Conservation (phyloP, 208 protist species). For the Crithidia acanthocephali region DNA sequence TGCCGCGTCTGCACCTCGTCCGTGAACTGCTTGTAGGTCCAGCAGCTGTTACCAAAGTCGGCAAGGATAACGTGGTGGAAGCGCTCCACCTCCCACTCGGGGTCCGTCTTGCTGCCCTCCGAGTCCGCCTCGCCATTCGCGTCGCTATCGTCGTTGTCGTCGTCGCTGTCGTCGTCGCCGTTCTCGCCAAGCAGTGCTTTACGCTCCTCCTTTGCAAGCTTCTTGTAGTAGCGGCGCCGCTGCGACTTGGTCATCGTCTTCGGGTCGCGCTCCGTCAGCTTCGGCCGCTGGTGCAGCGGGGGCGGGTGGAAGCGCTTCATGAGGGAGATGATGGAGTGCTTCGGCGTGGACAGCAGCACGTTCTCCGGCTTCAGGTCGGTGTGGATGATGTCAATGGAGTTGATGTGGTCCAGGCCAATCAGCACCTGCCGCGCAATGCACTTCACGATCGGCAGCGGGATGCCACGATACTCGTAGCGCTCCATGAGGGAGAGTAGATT, state of each 20-base stretch:
- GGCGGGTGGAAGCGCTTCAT: constrained; percentile 86
- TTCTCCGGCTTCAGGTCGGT: constrained; percentile 98
- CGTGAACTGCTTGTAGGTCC: constrained; percentile 97
- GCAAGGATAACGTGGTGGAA: constrained; percentile 95
- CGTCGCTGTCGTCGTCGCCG: constrained; percentile 23
- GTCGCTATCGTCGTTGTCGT: constrained; percentile 22
- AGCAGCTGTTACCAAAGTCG: constrained; percentile 99
- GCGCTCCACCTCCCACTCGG: constrained; percentile 84
- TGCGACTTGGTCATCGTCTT: constrained; percentile 94
- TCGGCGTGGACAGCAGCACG: constrained; percentile 88
- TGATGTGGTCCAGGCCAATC: constrained; percentile 95
- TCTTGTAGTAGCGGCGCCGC: constrained; percentile 92
- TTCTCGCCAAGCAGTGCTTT: constrained; percentile 24
- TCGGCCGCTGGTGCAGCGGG: constrained; percentile 72
- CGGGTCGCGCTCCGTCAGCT: constrained; percentile 81
- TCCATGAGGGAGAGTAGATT: constrained; percentile 97
- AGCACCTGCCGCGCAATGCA: constrained; percentile 91
- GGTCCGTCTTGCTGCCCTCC: constrained; percentile 77
- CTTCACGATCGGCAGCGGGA: constrained; percentile 95
- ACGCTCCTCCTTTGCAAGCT: constrained; percentile 67
- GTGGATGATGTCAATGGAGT: constrained; percentile 96
- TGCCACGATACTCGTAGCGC: constrained; percentile 94
- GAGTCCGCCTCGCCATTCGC: constrained; percentile 31
- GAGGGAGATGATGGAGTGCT: constrained; percentile 85
- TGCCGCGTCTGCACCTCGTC: constrained; percentile 94